Base-by-base conservation (phyloP, 257 asterid genomes). In the Echium plantagineum region DNA sequence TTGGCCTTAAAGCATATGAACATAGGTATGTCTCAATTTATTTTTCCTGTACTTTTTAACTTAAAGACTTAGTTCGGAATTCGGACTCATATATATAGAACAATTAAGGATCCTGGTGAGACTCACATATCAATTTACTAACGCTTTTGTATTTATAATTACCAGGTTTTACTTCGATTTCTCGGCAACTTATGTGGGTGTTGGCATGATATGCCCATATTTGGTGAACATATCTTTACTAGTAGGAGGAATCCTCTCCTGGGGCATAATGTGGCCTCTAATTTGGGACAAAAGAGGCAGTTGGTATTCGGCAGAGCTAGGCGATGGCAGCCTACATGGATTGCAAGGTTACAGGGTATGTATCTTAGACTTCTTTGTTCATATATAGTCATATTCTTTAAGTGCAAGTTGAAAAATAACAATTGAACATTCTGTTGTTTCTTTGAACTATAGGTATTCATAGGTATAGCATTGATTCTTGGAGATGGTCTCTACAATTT, bases 251-350 rank as follows among this genome's bases (percentile, higher is more conserved):
- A 80, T 90, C 76, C 79, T 90, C 12, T 90, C 98, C 6, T 90
- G 98, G 98, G 98, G 98, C 31, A 31, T 90, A 68, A 87, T 90
- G 96, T 90, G 95, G 98, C 98, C 98, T 31, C 94, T 90, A 62
- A 83, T 90, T 66, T 49, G 68, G 66, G 59, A 77, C 18, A 73
- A 64, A 66, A 77, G 75, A 69, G 98, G 96, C 2, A 78, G 80
- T 52, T 90, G 98, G 98, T 90, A 68, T 74, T 58, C 89, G 54
- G 91, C 94, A 5, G 61, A 66, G 0, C 57, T 65, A 31, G 9
- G 65, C 0, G 0, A 72, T 6, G 60, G 68, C 71, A 83, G 85
- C 68, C 95, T 90, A 21, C 94, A 87, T 52, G 89, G 98, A 64
- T 57, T 90, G 75, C 98, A 90, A 78, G 98, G 98, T 53, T 90